Conservation (phyloP, 768 basidiomycete species). For the Boletus subparvulus region DNA sequence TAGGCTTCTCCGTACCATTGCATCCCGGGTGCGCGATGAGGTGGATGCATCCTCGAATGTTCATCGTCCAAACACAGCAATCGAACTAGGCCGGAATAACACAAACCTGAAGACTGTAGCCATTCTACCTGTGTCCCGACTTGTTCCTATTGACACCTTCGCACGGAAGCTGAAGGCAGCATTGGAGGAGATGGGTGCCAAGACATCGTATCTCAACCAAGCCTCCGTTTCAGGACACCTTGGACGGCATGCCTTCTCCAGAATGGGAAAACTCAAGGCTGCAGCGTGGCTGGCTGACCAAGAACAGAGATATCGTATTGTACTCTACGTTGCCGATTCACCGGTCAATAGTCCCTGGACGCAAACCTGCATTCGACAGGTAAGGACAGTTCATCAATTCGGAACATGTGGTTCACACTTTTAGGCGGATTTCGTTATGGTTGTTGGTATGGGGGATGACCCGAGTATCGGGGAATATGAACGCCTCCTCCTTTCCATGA, state of each 20-base stretch:
- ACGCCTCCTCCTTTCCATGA: conserved; percentile 87
- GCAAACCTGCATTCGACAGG: conserved; percentile 95
- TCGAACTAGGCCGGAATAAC: conserved; percentile 75
- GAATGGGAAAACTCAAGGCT: conserved; percentile 96
- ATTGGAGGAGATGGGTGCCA: conserved; percentile 90
- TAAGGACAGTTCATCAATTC: conserved; percentile 29
- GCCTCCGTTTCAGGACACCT: conserved; percentile 89
- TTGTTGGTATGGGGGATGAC: conserved; percentile 93
- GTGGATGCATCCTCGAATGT: conserved; percentile 60
- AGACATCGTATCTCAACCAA: conserved; percentile 91
- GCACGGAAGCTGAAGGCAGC: conserved; percentile 85
- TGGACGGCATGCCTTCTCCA: conserved; percentile 91
- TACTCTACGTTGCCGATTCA: conserved; percentile 95
- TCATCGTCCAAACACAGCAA: conserved; percentile 49
- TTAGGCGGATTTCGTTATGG: conserved; percentile 90
- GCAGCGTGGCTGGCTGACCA: conserved; percentile 91
- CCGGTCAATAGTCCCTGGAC: conserved; percentile 96
- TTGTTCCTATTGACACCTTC: conserved; percentile 87
- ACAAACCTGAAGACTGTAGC: conserved; percentile 93
- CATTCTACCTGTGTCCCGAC: conserved; percentile 81
- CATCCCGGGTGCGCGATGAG: conserved; percentile 85
- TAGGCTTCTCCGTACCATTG: conserved; percentile 84
- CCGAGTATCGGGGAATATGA: conserved; percentile 93
- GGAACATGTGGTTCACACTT: conserved; percentile 7
- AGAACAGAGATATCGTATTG: conserved; percentile 90